Percentiles rank a stretch among this genome's conserved stretches.
These are phyloP conservation scores for Pleurotus cornucopiae DNA, from an alignment of 768 basidiomycete species.

Conservation along the genomic window DNA sequence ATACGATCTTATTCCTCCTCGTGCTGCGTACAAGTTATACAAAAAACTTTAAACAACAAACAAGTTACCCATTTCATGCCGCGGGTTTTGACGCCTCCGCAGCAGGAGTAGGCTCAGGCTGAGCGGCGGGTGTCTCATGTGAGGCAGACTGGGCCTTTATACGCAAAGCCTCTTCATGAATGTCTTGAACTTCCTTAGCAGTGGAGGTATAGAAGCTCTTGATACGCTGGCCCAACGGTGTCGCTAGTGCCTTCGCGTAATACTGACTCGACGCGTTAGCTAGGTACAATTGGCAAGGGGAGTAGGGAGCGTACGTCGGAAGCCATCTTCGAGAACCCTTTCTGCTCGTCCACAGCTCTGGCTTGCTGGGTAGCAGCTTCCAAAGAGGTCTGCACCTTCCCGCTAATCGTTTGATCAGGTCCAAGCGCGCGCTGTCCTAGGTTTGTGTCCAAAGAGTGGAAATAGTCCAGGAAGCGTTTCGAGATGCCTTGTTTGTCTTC, in stretches of 20 bases:
- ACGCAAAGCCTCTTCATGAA: slow-evolving; percentile 88
- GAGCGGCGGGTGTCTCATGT: background rate
- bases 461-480: slow-evolving; percentile 74
- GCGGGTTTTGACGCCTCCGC: background rate
- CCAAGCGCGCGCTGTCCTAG: slow-evolving; percentile 72
- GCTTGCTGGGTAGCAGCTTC: slow-evolving; percentile 65
- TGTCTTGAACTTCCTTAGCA: slow-evolving; percentile 83
- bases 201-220: slow-evolving; percentile 81
- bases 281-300: background rate
- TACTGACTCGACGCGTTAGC: slow-evolving; percentile 43
- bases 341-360: slow-evolving; percentile 76
- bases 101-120: background rate
- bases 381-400: slow-evolving; percentile 63
- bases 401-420: slow-evolving; percentile 76
- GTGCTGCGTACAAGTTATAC: background rate
- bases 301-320: slow-evolving; percentile 42
- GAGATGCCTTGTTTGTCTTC: slow-evolving; percentile 86
- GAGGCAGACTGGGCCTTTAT: slow-evolving; percentile 64
- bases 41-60: background rate
- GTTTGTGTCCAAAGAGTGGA: slow-evolving; percentile 65
- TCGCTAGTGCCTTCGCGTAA: slow-evolving; percentile 71
- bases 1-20: background rate
- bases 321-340: slow-evolving; percentile 68
- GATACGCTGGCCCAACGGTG: slow-evolving; percentile 75
- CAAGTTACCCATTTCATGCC: background rate